Conservation (phyloP, 345 rosid genomes). For the Mangifera indica region DNA sequence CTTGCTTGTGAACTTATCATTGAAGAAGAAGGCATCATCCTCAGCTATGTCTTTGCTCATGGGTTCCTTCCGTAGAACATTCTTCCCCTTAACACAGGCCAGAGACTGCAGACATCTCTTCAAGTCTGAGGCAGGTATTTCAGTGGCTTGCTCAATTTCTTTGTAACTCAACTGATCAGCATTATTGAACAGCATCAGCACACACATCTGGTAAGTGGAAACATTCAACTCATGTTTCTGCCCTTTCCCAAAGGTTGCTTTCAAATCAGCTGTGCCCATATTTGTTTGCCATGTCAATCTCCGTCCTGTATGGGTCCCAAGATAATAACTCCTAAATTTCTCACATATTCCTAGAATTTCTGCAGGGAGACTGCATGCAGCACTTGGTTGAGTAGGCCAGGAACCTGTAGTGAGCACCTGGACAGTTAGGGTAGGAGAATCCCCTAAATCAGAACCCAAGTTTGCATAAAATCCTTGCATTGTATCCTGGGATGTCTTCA, state of each 20-base stretch:
- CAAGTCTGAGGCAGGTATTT: conserved; percentile 60
- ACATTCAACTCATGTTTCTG: conserved; percentile 77
- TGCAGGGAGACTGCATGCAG: conserved; percentile 58
- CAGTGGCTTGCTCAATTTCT: conserved; percentile 72
- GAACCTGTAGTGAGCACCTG: conserved; percentile 74
- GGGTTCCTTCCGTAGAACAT: conserved; percentile 68
- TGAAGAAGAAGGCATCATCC: conserved; percentile 55
- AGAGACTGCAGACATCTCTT: conserved; percentile 74
- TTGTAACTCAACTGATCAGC: conserved; percentile 56
- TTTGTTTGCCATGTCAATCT: conserved; percentile 77
- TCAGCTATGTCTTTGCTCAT: conserved; percentile 73
- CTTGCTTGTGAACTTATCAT: conserved; percentile 67
- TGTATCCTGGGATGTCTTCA: conserved; percentile 74
- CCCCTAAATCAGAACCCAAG: conserved; percentile 49
- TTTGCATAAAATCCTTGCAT: conserved; percentile 62
- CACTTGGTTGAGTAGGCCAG: conserved; percentile 71
- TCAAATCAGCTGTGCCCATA: conserved; percentile 77
- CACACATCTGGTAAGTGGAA: conserved; percentile 77
- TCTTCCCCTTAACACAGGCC: conserved; percentile 69
- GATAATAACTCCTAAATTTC: conserved; percentile 62
- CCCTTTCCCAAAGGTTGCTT: conserved; percentile 64
- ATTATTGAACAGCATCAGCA: conserved; percentile 60
- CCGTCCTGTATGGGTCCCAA: conserved; percentile 68
- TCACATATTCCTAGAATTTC: conserved; percentile 60
- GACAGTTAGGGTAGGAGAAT: conserved; percentile 59